phyloP scores from a whole-genome alignment of 2,329 filamentous ascomycete species.

The Trichoderma sp. region DNA sequence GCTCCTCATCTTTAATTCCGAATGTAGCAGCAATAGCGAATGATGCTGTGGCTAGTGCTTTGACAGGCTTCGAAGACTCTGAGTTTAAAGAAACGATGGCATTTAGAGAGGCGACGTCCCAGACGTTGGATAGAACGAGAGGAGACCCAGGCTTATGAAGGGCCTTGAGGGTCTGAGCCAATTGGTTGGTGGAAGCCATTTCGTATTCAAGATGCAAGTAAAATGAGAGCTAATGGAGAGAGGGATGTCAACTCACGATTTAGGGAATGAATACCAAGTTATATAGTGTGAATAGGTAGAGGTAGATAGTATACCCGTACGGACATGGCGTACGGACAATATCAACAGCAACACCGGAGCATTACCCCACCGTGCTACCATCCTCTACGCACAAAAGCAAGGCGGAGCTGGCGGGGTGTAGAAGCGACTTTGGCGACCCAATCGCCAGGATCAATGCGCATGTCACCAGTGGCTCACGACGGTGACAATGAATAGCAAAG shows the following conservation, averaged over 20 bases:
- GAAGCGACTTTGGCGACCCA: neutral
- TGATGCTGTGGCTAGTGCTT: constrained; percentile 54
- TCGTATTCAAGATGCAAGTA: neutral
- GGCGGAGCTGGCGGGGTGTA: constrained; percentile 5
- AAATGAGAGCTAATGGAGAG: neutral
- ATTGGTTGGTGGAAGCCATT: constrained; percentile 35
- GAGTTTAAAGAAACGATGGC: constrained; percentile 50
- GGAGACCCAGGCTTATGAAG: constrained; percentile 58
- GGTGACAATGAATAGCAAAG: neutral
- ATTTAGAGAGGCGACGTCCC: constrained; percentile 55
- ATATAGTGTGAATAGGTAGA: neutral
- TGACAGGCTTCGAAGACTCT: constrained; percentile 41
- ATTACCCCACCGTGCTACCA: neutral
- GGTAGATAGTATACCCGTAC: neutral
- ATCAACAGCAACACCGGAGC: neutral
- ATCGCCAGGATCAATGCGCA: neutral
- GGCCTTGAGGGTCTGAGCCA: constrained; percentile 44
- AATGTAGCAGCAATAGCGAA: constrained; percentile 54
- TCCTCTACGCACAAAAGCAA: neutral
- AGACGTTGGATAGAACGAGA: constrained; percentile 59
- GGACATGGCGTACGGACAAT: neutral
- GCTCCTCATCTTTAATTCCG: constrained; percentile 51
- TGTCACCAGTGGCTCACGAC: neutral
- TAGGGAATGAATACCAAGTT: too few species aligned
- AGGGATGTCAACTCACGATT: too few species aligned